Conservation (phyloP, 495 filamentous ascomycete species). For the Xylaria palmicola region DNA sequence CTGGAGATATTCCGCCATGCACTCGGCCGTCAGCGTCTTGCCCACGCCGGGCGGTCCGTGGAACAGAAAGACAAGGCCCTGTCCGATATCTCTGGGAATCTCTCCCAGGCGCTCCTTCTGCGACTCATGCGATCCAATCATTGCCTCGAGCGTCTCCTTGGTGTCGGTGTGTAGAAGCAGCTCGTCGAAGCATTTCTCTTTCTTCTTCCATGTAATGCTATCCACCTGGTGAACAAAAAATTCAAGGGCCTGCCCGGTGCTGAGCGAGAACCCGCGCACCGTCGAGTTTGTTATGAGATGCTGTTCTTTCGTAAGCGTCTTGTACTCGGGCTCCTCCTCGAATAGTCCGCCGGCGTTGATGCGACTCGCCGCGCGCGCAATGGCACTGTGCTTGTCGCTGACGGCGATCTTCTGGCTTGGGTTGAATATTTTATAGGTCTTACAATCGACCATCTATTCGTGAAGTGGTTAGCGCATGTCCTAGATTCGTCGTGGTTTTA, state of each 20-base stretch:
- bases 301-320: conserved; percentile 33
- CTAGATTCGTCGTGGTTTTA: too few species aligned
- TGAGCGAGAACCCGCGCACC: conserved; percentile 37
- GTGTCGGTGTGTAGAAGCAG: conserved; percentile 52
- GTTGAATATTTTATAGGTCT: too few species aligned
- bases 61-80: conserved; percentile 41
- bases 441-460: conserved; percentile 37
- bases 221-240: conserved; percentile 32
- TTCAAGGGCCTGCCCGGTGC: conserved; percentile 31
- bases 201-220: conserved; percentile 31
- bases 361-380: background rate
- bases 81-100: too few species aligned
- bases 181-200: conserved; percentile 44
- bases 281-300: conserved; percentile 29
- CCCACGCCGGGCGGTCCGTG: conserved; percentile 41
- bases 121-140: conserved; percentile 44
- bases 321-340: background rate
- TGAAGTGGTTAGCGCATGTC: conserved; percentile 6
- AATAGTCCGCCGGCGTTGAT: background rate
- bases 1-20: conserved; percentile 50
- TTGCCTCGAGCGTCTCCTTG: conserved; percentile 54
- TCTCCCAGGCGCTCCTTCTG: too few species aligned
- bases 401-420: too few species aligned
- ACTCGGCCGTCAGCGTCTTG: conserved; percentile 43
- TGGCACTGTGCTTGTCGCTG: too few species aligned